A percentile compares a stretch with the other conserved stretches of the same genome.
Evolutionary conservation across 1,284 basidiomycete species (phyloP).

Genomic region (Ganoderma multipileum): DNA sequence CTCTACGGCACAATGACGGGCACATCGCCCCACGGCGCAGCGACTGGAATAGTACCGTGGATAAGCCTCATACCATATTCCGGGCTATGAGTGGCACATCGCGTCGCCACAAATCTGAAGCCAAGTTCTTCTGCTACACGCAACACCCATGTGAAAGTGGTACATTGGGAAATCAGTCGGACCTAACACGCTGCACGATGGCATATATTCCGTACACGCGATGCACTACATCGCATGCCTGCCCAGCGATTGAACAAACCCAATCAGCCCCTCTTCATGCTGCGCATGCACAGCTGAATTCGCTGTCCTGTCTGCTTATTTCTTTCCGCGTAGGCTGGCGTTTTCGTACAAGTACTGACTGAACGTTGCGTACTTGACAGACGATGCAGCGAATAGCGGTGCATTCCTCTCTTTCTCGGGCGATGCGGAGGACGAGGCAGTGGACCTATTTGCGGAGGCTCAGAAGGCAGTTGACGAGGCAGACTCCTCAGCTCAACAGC

Average conservation of each 20-base stretch:
- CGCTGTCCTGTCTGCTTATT: neutral
- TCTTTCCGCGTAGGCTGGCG: neutral
- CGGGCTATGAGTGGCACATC: neutral
- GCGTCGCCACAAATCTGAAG: neutral
- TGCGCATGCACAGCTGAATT: neutral
- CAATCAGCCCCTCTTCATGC: neutral
- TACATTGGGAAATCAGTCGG: neutral
- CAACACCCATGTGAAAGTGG: neutral
- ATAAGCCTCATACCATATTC: neutral
- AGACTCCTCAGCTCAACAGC: constrained; percentile 53
- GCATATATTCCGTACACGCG: too few relatives aligned
- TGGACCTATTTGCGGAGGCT: constrained; percentile 71
- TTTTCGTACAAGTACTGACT: constrained; percentile 15
- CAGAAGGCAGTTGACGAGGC: constrained; percentile 50
- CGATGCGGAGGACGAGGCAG: constrained; percentile 66
- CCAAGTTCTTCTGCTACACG: neutral
- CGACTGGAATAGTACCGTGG: neutral
- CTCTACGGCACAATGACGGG: neutral
- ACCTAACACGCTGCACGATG: neutral
- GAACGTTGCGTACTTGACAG: neutral
- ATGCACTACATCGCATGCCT: too few relatives aligned
- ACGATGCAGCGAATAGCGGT: constrained; percentile 47
- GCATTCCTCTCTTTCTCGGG: constrained; percentile 79
- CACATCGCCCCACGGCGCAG: neutral
- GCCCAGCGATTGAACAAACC: neutral